These are phyloP conservation scores for Arthrobotrys sphaeroides DNA, from an alignment of 2,329 filamentous ascomycete genomes.

Conservation along the genomic window DNA sequence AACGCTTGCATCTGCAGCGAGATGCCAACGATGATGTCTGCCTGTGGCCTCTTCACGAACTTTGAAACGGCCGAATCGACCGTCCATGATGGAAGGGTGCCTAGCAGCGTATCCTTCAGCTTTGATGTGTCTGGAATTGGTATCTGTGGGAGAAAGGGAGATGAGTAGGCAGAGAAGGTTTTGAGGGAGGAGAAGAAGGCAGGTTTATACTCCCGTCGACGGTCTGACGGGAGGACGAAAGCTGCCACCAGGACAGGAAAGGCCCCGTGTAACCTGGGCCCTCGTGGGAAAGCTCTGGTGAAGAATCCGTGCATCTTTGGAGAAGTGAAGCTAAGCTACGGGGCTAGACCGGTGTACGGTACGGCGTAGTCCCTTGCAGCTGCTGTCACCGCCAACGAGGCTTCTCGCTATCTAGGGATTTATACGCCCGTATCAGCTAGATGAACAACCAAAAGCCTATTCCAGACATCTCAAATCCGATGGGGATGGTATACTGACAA, in stretches of 20 bases:
- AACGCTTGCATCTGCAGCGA: constrained; percentile 8
- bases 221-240: constrained; percentile 41
- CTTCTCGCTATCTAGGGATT: no score
- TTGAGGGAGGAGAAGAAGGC: constrained; percentile 37
- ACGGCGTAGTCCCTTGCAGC: neutral
- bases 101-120: constrained; percentile 28
- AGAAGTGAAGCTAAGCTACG: neutral
- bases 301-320: constrained; percentile 28
- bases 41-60: constrained; percentile 39
- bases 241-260: constrained; percentile 30
- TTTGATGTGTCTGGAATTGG: constrained; percentile 50
- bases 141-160: constrained; percentile 24
- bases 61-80: constrained; percentile 36
- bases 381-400: neutral
- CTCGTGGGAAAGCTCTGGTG: neutral
- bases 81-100: constrained; percentile 43
- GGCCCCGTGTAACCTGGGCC: constrained; percentile 7
- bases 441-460: no score
- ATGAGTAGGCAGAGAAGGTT: constrained; percentile 25
- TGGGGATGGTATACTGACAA: neutral
- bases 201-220: constrained; percentile 31
- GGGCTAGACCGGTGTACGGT: neutral
- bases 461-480: neutral
- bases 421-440: neutral
- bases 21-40: constrained; percentile 39